Percentiles rank a stretch among this genome's conserved stretches.
These are phyloP conservation scores for Digitaria exilis DNA, from an alignment of 202 grass and related monocot species.

Conservation along the genomic window DNA sequence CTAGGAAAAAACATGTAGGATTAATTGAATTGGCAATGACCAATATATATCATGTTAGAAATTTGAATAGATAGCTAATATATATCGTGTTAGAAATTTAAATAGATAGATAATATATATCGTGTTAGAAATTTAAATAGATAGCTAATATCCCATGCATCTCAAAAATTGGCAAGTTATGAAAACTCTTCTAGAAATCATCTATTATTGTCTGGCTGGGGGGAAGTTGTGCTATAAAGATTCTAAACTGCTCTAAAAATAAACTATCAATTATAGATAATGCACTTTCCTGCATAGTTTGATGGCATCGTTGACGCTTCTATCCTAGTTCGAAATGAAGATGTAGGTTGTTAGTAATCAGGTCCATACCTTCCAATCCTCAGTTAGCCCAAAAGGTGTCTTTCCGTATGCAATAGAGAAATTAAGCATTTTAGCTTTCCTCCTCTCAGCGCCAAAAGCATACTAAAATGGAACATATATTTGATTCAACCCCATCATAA, in stretches of 20 bases:
- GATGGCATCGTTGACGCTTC: neutral
- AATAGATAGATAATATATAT: neutral
- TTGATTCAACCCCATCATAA: slow-evolving; percentile 15
- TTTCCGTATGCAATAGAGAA: slow-evolving; percentile 97
- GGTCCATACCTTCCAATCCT: slow-evolving; percentile 87
- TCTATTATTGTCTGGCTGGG: neutral
- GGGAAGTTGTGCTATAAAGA: neutral
- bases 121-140: neutral
- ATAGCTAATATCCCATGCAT: neutral
- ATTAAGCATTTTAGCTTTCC: slow-evolving; percentile 97
- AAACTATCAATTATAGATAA: slow-evolving; percentile 6
- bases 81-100: neutral
- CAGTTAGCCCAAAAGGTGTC: slow-evolving; percentile 71
- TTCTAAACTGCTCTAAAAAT: neutral
- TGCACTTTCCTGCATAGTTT: neutral
- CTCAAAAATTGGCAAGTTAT: neutral
- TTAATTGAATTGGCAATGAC: neutral
- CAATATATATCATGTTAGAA: neutral
- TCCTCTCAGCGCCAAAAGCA: slow-evolving; percentile 87
- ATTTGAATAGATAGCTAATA: neutral
- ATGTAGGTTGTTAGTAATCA: slow-evolving; percentile 12
- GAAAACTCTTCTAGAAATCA: neutral
- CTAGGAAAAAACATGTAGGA: neutral
- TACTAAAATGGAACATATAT: slow-evolving; percentile 56
- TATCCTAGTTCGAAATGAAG: slow-evolving; percentile 29